Evolutionary conservation across 257 asterid species (phyloP).

Genomic region (Plantago elongata): DNA sequence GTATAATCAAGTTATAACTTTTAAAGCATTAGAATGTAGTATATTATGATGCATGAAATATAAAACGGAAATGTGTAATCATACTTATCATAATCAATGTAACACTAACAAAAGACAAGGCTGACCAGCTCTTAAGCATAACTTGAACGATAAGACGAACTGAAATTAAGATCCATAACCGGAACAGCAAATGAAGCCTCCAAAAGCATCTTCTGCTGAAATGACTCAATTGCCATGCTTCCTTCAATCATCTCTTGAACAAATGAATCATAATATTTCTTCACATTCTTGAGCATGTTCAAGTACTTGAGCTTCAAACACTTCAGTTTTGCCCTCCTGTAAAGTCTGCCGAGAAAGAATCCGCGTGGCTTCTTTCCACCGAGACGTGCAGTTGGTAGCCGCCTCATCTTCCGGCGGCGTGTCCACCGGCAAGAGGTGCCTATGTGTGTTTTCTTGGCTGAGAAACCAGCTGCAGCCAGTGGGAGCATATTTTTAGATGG

Average conservation of each 20-base stretch:
- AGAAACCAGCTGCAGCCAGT: neutral
- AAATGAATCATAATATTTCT: constrained; percentile 30
- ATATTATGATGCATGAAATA: too few relatives aligned
- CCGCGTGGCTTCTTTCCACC: constrained; percentile 54
- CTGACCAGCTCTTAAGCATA: neutral
- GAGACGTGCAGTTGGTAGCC: constrained; percentile 48
- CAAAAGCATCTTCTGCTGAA: constrained; percentile 52
- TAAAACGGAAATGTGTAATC: too few relatives aligned
- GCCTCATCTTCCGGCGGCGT: constrained; percentile 37
- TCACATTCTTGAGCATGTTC: constrained; percentile 43
- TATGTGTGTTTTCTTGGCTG: neutral
- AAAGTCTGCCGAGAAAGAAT: constrained; percentile 33
- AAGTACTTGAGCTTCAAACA: constrained; percentile 37
- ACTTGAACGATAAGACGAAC: constrained; percentile 16
- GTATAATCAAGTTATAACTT: too few relatives aligned
- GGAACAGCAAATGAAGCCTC: constrained; percentile 74
- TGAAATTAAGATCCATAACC: constrained; percentile 59
- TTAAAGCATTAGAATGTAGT: too few relatives aligned
- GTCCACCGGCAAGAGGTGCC: constrained; percentile 34
- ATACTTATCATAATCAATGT: too few relatives aligned
- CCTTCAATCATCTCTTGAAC: constrained; percentile 45
- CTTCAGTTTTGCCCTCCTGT: constrained; percentile 41
- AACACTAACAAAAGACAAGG: too few relatives aligned
- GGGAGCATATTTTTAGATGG: neutral
- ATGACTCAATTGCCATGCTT: constrained; percentile 38